Conservation (phyloP, 768 basidiomycete genomes). For the Serendipita sp. region DNA sequence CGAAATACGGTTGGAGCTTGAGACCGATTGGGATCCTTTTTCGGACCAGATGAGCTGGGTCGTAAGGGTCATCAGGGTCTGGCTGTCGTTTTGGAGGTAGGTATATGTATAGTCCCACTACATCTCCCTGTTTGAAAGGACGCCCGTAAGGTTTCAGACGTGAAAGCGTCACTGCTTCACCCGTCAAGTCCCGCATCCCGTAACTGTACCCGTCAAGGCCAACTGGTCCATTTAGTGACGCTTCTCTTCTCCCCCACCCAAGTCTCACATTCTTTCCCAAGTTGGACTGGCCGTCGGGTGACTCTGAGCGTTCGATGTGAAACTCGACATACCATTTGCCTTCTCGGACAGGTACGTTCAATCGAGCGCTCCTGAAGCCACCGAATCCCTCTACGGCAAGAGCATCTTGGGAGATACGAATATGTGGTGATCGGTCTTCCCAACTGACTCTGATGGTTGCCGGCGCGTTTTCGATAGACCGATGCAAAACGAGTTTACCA, state of each 20-base stretch:
- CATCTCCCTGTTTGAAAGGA: constrained; percentile 64
- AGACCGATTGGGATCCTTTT: constrained; percentile 88
- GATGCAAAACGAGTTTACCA: constrained; percentile 43
- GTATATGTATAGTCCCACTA: constrained; percentile 84
- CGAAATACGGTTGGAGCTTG: constrained; percentile 95
- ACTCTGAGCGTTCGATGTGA: constrained; percentile 53
- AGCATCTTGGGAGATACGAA: constrained; percentile 67
- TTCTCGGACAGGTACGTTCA: constrained; percentile 75
- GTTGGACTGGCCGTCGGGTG: constrained; percentile 23
- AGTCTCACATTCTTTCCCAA: constrained; percentile 75
- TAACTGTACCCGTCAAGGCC: constrained; percentile 92
- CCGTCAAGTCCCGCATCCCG: constrained; percentile 77
- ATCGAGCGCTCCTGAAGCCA: constrained; percentile 80
- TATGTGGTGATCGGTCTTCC: constrained; percentile 77
- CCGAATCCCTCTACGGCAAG: constrained; percentile 61
- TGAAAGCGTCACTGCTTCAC: constrained; percentile 79
- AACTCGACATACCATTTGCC: constrained; percentile 95
- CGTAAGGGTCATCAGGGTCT: constrained; percentile 44
- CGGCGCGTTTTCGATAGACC: constrained; percentile 69
- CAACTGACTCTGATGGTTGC: constrained; percentile 53
- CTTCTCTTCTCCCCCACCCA: constrained; percentile 86
- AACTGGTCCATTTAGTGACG: constrained; percentile 81
- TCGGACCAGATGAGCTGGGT: constrained; percentile 70
- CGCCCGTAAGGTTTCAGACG: constrained; percentile 63
- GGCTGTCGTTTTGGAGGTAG: constrained; percentile 55